Evolutionary conservation across 2,329 filamentous ascomycete species (phyloP).

Genomic region (Furcasterigmium sp.): DNA sequence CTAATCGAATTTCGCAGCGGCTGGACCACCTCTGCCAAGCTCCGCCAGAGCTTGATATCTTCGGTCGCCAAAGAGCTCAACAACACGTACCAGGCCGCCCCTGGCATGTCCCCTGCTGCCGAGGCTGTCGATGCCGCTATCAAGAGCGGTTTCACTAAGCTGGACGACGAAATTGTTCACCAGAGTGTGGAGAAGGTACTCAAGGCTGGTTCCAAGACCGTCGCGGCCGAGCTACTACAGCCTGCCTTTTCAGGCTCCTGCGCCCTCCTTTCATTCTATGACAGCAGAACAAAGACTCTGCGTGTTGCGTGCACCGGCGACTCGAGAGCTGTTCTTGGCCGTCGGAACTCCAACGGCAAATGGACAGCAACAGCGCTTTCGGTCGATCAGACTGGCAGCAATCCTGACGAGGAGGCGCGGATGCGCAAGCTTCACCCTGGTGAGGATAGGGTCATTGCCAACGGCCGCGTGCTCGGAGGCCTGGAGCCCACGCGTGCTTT

Average conservation of each 20-base stretch:
- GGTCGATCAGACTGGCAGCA: conserved; percentile 89
- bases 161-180: conserved; percentile 93
- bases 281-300: conserved; percentile 77
- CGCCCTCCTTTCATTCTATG: conserved; percentile 93
- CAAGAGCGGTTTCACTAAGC: conserved; percentile 80
- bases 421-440: conserved; percentile 83
- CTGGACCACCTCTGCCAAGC: conserved; percentile 96
- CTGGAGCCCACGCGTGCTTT: conserved; percentile 92
- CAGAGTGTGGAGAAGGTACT: conserved; percentile 88
- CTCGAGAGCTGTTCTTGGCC: conserved; percentile 88
- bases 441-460: conserved; percentile 80
- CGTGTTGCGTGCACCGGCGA: conserved; percentile 96
- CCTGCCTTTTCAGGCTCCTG: conserved; percentile 96
- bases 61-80: conserved; percentile 93
- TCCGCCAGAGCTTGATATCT: conserved; percentile 86
- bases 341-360: conserved; percentile 71
- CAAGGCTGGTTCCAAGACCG: conserved; percentile 81
- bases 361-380: conserved; percentile 90
- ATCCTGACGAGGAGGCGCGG: conserved; percentile 75
- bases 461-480: conserved; percentile 86
- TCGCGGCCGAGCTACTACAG: conserved; percentile 85
- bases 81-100: conserved; percentile 74
- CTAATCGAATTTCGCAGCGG: conserved; percentile 57
- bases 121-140: conserved; percentile 87
- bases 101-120: conserved; percentile 59